These are phyloP conservation scores for Inga laurina DNA, from an alignment of 306 rosid species.

Conservation along the genomic window DNA sequence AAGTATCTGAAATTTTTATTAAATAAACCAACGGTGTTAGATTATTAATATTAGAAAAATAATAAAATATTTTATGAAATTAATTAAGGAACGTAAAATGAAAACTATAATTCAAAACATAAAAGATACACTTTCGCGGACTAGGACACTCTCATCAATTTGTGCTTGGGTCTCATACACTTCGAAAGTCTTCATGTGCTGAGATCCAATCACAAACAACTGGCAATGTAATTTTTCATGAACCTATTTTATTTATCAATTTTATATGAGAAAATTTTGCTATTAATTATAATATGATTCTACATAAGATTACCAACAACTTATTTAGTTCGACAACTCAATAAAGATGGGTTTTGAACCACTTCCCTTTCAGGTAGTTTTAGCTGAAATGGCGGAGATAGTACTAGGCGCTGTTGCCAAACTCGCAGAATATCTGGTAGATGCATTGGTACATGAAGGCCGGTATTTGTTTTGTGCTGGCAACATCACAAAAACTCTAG, in stretches of 20 bases:
- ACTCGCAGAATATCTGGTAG: neutral
- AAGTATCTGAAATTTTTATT: too few species aligned
- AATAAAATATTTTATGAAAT: too few species aligned
- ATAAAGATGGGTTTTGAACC: neutral
- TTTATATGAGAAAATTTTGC: neutral
- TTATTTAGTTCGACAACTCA: neutral
- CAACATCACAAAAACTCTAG: neutral
- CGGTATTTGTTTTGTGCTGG: neutral
- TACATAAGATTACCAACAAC: neutral
- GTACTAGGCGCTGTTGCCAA: neutral
- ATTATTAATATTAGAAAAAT: too few species aligned
- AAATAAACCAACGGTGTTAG: too few species aligned
- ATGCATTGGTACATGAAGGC: neutral
- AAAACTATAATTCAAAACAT: too few species aligned
- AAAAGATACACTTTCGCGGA: too few species aligned
- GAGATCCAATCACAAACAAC: too few species aligned
- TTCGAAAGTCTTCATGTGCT: neutral
- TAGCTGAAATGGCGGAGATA: neutral
- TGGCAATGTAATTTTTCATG: neutral
- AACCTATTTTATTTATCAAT: too few species aligned
- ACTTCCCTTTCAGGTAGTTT: neutral
- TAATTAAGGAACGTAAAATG: too few species aligned
- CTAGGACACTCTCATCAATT: too few species aligned
- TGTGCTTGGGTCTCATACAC: too few species aligned
- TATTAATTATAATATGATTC: too few species aligned